Evolutionary conservation across 768 basidiomycete species (phyloP).

Genomic region (Hemileccinum rubropunctum): DNA sequence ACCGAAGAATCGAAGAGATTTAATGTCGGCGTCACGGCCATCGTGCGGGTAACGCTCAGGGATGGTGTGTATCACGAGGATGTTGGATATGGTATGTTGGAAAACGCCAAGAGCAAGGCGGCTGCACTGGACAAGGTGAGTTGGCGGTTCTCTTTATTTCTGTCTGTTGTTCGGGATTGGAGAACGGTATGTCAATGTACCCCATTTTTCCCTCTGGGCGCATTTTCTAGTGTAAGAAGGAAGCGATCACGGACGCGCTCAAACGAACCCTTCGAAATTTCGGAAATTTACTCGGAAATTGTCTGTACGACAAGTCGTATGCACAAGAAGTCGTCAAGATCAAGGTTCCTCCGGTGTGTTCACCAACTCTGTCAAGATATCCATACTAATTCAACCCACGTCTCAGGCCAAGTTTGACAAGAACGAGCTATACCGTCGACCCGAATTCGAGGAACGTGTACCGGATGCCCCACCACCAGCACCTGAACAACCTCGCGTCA

Average conservation of each 20-base stretch:
- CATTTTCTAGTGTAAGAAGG: constrained; percentile 84
- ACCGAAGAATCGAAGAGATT: constrained; percentile 64
- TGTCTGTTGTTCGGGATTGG: neutral
- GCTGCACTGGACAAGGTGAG: constrained; percentile 88
- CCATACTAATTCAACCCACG: neutral
- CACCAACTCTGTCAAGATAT: neutral
- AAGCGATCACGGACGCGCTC: constrained; percentile 92
- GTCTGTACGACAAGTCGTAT: constrained; percentile 94
- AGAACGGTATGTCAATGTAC: constrained; percentile 1
- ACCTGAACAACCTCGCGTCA: constrained; percentile 10
- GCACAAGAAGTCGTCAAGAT: constrained; percentile 83
- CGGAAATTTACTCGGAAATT: constrained; percentile 93
- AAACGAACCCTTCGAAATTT: constrained; percentile 91
- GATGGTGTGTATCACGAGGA: constrained; percentile 94
- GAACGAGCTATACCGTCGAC: constrained; percentile 63
- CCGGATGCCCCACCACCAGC: constrained; percentile 18
- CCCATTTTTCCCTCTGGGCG: neutral
- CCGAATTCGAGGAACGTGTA: constrained; percentile 59
- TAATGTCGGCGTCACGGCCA: constrained; percentile 76
- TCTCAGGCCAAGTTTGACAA: constrained; percentile 65
- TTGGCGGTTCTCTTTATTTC: constrained; percentile 3
- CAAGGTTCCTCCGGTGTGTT: constrained; percentile 74
- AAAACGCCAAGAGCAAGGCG: constrained; percentile 84
- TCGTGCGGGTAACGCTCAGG: constrained; percentile 81
- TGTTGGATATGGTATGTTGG: constrained; percentile 83